These are phyloP conservation scores for Cinchona pubescens DNA, from an alignment of 257 asterid genomes.

Conservation along the genomic window DNA sequence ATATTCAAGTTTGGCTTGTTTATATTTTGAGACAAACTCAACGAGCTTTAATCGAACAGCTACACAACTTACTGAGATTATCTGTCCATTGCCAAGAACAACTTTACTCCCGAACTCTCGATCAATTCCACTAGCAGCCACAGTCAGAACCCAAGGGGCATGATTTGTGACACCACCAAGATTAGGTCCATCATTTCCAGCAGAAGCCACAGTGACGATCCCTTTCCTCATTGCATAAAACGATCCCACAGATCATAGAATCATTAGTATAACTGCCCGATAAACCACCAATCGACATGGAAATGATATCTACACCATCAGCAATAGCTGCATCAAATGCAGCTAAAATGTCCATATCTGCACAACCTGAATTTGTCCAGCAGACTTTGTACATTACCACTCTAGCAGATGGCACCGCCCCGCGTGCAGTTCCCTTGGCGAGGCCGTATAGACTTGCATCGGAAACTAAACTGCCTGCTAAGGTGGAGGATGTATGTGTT, in stretches of 20 bases:
- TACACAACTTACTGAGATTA: slow-evolving; percentile 47
- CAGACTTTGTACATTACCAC: slow-evolving; percentile 89
- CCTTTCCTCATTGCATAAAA: slow-evolving; percentile 81
- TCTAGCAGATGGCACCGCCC: slow-evolving; percentile 90
- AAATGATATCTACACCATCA: slow-evolving; percentile 87
- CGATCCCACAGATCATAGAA: slow-evolving; percentile 69
- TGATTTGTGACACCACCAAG: slow-evolving; percentile 53
- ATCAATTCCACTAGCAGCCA: slow-evolving; percentile 81
- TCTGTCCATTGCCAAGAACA: slow-evolving; percentile 59
- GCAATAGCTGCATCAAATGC: slow-evolving; percentile 82
- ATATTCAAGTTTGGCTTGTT: no score
- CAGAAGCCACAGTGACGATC: slow-evolving; percentile 75
- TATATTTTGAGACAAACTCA: no score
- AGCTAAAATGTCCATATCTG: slow-evolving; percentile 87
- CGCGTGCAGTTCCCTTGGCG: slow-evolving; percentile 79
- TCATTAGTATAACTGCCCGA: slow-evolving; percentile 54
- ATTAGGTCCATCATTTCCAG: slow-evolving; percentile 77
- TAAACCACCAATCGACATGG: slow-evolving; percentile 75
- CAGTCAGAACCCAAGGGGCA: slow-evolving; percentile 90
- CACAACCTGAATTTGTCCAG: slow-evolving; percentile 61
- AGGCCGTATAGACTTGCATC: slow-evolving; percentile 70
- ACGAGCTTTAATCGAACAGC: no score
- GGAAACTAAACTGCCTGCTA: slow-evolving; percentile 62
- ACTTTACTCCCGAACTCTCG: slow-evolving; percentile 66
- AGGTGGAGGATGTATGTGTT: slow-evolving; percentile 89